A percentile compares a stretch with the other conserved stretches of the same genome.
phyloP scores from a whole-genome alignment of 2,329 filamentous ascomycete species.

The Fusarium nygamai region DNA sequence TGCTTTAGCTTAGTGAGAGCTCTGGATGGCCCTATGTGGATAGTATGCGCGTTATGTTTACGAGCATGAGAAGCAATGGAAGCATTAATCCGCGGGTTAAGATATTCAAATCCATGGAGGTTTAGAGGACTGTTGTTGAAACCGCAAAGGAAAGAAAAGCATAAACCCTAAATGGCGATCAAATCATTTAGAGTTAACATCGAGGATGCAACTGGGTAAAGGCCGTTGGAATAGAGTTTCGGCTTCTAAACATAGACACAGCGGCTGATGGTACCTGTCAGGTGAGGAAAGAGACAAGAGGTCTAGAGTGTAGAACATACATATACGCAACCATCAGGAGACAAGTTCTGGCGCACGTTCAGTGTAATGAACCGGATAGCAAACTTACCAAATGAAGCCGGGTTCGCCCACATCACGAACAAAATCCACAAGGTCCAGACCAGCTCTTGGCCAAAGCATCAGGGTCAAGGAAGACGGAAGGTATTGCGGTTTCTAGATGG shows the following conservation, averaged over 20 bases:
- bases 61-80: fast-evolving
- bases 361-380: fast-evolving
- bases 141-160: fast-evolving
- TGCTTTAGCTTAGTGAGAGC: fast-evolving
- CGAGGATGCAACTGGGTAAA: background rate
- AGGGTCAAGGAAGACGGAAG: fast-evolving
- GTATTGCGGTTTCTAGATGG: background rate
- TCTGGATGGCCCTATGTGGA: background rate
- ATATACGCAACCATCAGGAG: background rate
- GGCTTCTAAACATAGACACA: background rate
- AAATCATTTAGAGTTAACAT: background rate
- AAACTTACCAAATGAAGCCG: fast-evolving
- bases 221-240: background rate
- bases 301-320: background rate
- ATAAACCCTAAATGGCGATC: background rate
- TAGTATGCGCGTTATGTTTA: no score
- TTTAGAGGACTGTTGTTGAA: background rate
- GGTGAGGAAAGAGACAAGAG: background rate
- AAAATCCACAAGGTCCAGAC: background rate
- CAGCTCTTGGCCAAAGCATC: background rate
- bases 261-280: background rate
- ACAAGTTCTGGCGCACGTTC: fast-evolving
- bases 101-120: background rate
- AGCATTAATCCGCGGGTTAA: background rate
- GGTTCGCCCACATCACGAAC: background rate